Evolutionary conservation across 1,139 yeast genomes (phyloP), one percentile per base, ranked within the genome.

Genomic region (Candida freyschussii): DNA sequence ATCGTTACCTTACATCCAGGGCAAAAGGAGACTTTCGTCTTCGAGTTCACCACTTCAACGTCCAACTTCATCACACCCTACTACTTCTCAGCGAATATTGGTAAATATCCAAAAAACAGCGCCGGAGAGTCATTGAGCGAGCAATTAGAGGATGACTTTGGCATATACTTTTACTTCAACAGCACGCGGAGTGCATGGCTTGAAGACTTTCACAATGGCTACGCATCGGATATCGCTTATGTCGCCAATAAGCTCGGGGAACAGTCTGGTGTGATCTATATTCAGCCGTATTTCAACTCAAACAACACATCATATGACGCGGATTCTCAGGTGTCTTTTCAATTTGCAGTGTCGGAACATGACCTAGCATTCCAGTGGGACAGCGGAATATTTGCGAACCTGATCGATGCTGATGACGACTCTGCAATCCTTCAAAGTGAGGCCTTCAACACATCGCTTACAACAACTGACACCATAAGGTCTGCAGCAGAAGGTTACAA

Each of bases 311-410:
- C 50, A 4, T 48, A 74, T 2, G 72, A 77, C 0, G 63, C 63
- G 34, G 33, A 61, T 3, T 72, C 67, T 12, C 34, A 46, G 4
- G 78, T 86, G 82, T 47, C 61, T 6, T 83, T 81, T 48, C 75
- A 78, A 52, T 58, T 87, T 21, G 91, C 87, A 3, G 72, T 78
- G 3, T 82, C 91, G 2, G 81, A 78, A 43, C 64, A 65, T 32
- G 77, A 74, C 43, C 66, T 82, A 40, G 73, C 76, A 1, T 83
- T 75, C 54, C 82, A 78, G 44, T 83, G 85, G 78, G 87, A 78
- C 52, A 65, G 67, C 29, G 60, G 73, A 13, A 60, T 77, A 19
- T 69, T 78, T 66, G 71, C 84, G 1, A 59, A 63, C 23, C 62
- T 83, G 12, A 73, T 85, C 4, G 96, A 86, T 52, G 63, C 87